Evolutionary conservation across 352 stramenopile species (phyloP), one percentile per base, ranked within the genome.

Genomic region (Pythium monospermum): DNA sequence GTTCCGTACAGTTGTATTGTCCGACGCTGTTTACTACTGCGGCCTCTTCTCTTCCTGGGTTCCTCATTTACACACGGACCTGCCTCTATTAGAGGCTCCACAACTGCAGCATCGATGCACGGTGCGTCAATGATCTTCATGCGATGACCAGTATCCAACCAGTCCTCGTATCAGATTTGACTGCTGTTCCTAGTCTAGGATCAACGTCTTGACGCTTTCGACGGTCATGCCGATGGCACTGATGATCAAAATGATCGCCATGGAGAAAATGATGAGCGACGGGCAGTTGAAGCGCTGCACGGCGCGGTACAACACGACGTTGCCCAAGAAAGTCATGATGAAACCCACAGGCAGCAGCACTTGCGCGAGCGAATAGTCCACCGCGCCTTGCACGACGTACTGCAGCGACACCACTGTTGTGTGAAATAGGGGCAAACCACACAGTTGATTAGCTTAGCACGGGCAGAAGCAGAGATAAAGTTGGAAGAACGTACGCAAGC

Each of bases 241-340:
- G 21, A 85, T 51, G 49, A 85, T 60, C 35, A 87, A 69, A 51
- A 87, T 69, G 42, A 62, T 64, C 51, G 76, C 76, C 71, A 87
- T 87, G 33, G 76, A 87, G 47, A 83, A 83, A 30, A 87, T 66
- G 28, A 87, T 78, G 33, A 87, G 65, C n/a, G 73, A 85, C 53
- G 76, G 76, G 25, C 76, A 87, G 44, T 80, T 76, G 57, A 75
- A 87, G 27, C 61, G 66, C 8, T 69, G 64, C 21, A 87, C 64
- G 21, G 69, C 35, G 23, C 70, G 71, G 22, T 77, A 53, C 31
- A 87, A 57, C 31, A 66, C 79, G 31, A 77, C 51, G 46, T 87
- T 71, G 38, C 76, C 76, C 27, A 82, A 33, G 45, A 76, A 76
- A 28, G 76, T 87, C 32, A 62, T 68, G 42, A 80, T 23, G 44